Base-by-base conservation (phyloP, 164 flowering plant species). In the Berberis thunbergii region DNA sequence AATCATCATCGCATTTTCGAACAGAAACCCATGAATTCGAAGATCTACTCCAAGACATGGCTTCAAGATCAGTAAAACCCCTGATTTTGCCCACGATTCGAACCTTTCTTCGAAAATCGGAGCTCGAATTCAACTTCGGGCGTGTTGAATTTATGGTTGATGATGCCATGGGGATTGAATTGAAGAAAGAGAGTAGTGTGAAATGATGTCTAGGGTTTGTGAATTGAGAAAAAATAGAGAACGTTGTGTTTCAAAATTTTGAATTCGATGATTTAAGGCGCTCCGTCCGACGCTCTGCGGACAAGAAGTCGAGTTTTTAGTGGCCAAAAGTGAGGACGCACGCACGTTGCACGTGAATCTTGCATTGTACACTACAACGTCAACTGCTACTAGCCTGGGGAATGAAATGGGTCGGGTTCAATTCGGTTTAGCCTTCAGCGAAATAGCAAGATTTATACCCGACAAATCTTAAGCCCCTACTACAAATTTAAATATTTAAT, bases 81-180 rank as follows among this genome's bases (percentile, higher is more conserved):
- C 62, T 60, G 12, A 60, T 44, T 60, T 60, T 60, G 2, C 40
- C 62, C 4, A 60, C 62, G 26, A 60, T 60, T 6, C 62, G 46
- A 13, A 60, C 62, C 26, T 60, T 60, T 45, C 50, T 12, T 1
- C 49, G 62, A 49, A 45, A 60, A 2, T 60, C 50, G 39, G 62
- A 60, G 49, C 62, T 60, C 49, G 49, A 45, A 60, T 43, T 45
- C 3, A 7, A 10, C 50, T n/a, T 45, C 5, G 50, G 45, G 38
- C 7, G 3, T 5, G 48, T 1, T 13, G 50, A 60, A 3, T 59
- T 38, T 12, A 46, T 12, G n/a, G 6, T 2, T 13, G 13, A 6
- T n/a, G 62, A 44, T 1, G 62, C 62, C 62, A 60, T 60, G 38
- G 40, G n/a, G 62, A 45, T 13, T 3, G 7, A 45, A 58, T 58